phyloP scores from a whole-genome alignment of 1,139 yeast genomes.

The Suhomyces maxii region DNA sequence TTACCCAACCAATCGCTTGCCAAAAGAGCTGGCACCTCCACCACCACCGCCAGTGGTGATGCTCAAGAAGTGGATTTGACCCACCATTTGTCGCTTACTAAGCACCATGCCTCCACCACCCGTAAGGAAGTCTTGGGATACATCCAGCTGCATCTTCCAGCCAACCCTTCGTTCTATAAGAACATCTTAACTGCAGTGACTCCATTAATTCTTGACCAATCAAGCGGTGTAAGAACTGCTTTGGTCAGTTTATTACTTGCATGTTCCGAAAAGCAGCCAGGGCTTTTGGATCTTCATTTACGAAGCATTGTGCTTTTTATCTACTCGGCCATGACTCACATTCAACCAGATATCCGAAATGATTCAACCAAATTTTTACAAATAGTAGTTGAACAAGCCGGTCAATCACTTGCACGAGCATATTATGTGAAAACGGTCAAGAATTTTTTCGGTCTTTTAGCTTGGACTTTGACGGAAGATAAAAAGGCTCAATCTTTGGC shows the following conservation, averaged over 20 bases:
- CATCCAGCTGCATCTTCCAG: slow-evolving; percentile 48
- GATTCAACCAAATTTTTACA: slow-evolving; percentile 66
- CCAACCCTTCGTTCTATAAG: slow-evolving; percentile 54
- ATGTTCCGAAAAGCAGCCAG: slow-evolving; percentile 52
- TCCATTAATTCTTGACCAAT: slow-evolving; percentile 63
- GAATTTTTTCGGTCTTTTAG: slow-evolving; percentile 56
- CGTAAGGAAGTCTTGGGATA: slow-evolving; percentile 69
- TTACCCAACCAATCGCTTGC: slow-evolving; percentile 56
- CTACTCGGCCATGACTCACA: slow-evolving; percentile 95
- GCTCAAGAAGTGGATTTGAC: slow-evolving; percentile 46
- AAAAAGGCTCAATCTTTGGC: slow-evolving; percentile 48
- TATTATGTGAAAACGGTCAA: slow-evolving; percentile 61
- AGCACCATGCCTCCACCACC: slow-evolving; percentile 74
- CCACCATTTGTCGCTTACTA: slow-evolving; percentile 64
- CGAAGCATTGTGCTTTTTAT: slow-evolving; percentile 68
- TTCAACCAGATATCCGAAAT: slow-evolving; percentile 68
- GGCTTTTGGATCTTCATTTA: slow-evolving; percentile 66
- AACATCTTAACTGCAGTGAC: slow-evolving; percentile 56
- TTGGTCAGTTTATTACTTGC: slow-evolving; percentile 53
- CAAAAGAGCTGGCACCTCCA: slow-evolving; percentile 15
- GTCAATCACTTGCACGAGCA: slow-evolving; percentile 52
- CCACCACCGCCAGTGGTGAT: slow-evolving; percentile 3
- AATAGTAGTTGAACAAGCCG: slow-evolving; percentile 49
- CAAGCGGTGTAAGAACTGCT: slow-evolving; percentile 63
- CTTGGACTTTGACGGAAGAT: slow-evolving; percentile 55